Base-by-base conservation (phyloP, 1,139 yeast species). In the Pichia sp. region DNA sequence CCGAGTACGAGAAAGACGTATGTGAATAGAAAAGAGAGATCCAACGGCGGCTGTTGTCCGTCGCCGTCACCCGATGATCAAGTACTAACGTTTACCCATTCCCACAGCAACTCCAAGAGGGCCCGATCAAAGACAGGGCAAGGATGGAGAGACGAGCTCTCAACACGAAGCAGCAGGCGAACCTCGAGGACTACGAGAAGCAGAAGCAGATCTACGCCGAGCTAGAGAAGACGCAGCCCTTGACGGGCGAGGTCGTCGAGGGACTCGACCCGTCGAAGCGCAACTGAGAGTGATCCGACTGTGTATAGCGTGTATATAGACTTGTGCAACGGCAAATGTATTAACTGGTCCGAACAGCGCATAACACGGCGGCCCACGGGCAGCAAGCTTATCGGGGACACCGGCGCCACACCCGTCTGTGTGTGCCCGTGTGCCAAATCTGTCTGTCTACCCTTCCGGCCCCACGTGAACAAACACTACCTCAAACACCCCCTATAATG, bases 121-220 rank as follows among this genome's bases (percentile, higher is more conserved):
- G 73, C 0, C 73, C 73, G 8, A 63, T 69, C 17, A 69, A 68
- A 51, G 73, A 70, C 51, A 69, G 68, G 3, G 67, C 58, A 31
- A 64, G 73, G 51, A 50, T 69, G 6, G 64, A 63, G 31, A 62
- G 58, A 49, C 60, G 69, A 46, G 69, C 68, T 9, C 54, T 66
- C 65, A 67, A 75, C 60, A 59, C 73, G 57, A 73, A 74, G 62
- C 81, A 78, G 60, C 65, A 67, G 60, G 80, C 80, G 53, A 87
- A 93, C 65, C 79, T 81, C 54, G 74, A 78, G 49, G 97, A 91
- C 63, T 95, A 91, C 68, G 84, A 80, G 58, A 78, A 83, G 58
- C 97, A 91, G 69, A 80, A 81, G 66, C 79, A 79, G 63, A 78
- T 90, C 63, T 76, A 82, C 59, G 79, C 80, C 58, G 77, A 85